Percentiles rank a stretch among this genome's conserved stretches.
Evolutionary conservation across 345 rosid species (phyloP).

Genomic region (Bruguiera gymnorhiza): DNA sequence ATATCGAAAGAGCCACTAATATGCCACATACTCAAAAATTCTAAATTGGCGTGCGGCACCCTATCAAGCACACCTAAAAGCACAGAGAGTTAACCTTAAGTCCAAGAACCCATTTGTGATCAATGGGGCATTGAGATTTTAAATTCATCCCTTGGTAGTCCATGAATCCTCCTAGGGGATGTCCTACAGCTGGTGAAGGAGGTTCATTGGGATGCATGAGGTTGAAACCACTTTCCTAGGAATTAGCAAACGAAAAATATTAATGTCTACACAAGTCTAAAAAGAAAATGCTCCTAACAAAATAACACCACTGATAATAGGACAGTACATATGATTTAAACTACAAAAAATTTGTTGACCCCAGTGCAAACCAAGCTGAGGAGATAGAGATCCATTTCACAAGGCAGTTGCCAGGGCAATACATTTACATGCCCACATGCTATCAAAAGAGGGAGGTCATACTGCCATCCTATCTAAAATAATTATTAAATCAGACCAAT

Average conservation of each 20-base stretch:
- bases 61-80: background rate
- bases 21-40: background rate
- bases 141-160: slow-evolving; percentile 71
- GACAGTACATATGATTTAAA: too few species aligned
- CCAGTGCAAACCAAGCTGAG: too few species aligned
- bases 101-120: slow-evolving; percentile 94
- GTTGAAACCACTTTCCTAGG: slow-evolving; percentile 68
- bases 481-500: background rate
- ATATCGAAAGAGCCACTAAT: background rate
- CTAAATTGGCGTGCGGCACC: background rate
- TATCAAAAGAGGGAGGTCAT: background rate
- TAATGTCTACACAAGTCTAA: background rate
- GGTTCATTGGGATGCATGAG: slow-evolving; percentile 60
- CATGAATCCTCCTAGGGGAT: slow-evolving; percentile 60
- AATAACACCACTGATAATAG: background rate
- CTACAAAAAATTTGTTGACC: too few species aligned
- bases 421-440: background rate
- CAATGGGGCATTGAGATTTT: slow-evolving; percentile 54
- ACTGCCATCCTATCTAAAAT: background rate
- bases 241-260: background rate
- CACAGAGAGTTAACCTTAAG: slow-evolving; percentile 59
- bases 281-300: background rate
- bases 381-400: too few species aligned
- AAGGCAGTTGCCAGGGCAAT: background rate
- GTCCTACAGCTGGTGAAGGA: slow-evolving; percentile 50